Base-by-base conservation (phyloP, 257 asterid genomes). In the Fraxinus cuspidata region DNA sequence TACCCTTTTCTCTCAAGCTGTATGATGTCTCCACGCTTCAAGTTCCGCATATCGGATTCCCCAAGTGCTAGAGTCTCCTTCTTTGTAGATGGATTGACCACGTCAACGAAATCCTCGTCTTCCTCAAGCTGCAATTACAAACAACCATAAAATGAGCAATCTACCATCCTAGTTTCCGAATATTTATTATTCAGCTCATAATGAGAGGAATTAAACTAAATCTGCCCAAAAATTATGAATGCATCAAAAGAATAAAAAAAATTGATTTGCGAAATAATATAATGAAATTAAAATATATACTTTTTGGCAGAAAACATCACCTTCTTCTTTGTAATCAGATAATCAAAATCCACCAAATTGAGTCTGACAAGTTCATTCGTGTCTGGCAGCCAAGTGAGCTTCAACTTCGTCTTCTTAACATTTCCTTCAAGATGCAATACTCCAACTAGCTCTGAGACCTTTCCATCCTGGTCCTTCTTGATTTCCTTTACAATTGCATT, bases 1-100 rank as follows among this genome's bases (percentile, higher is more conserved):
- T 95, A 95, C 3, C 98, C 97, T 83, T 95, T 95, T 42, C 99
- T 86, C 88, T 93, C 99, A 77, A 95, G 85, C 89, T 95, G 99
- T 66, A 95, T 79, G 25, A 93, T 80, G 44, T 93, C 99, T 1
- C 99, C 96, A 2, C 90, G 84, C 70, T 91, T 90, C 89, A 95
- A 76, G 81, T 93, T 90, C 78, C 98, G 81, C 98, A 90, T 92
- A 80, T 91, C 92, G 25, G 96, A 85, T 77, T 95, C 99, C 80
- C 99, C 98, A 15, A 91, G 74, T 21, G 96, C 98, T 44, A 60
- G 75, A 60, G 91, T 88, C 88, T 91, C 99, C 70, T 77, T 84
- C 76, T 63, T 92, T 12, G 98, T 95, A 56, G 86, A 83, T 7
- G 96, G 98, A 75, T 92, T 95, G 5, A 90, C 94, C 53, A 90